Conservation (phyloP, 2,329 filamentous ascomycete species). For the Penicillium sp. region DNA sequence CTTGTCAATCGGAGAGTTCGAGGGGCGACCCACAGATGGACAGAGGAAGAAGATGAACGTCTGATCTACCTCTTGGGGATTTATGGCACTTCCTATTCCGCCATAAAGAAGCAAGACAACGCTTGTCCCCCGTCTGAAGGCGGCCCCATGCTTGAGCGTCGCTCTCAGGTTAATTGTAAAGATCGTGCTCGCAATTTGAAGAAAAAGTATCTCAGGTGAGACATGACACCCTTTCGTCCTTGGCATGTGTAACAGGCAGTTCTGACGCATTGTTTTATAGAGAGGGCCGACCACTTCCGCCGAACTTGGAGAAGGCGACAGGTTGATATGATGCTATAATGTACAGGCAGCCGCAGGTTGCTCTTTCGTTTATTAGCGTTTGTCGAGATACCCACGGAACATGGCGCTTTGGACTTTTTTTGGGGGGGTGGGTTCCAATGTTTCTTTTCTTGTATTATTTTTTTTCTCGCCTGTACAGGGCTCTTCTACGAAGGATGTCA, state of each 20-base stretch:
- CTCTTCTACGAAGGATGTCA: not conserved
- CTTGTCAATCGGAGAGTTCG: no score
- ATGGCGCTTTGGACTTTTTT: not conserved
- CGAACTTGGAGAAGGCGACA: not conserved
- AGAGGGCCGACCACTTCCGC: not conserved
- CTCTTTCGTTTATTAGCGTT: not conserved
- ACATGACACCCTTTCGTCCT: not conserved
- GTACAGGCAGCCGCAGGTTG: not conserved
- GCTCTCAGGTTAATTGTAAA: conserved; percentile 48
- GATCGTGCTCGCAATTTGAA: conserved; percentile 50
- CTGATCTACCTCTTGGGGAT: conserved; percentile 45
- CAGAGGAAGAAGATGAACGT: conserved; percentile 32
- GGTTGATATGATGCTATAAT: not conserved
- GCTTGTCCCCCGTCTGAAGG: conserved; percentile 23
- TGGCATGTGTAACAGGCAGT: not conserved
- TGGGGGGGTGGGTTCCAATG: not conserved
- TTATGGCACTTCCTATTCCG: conserved; percentile 41
- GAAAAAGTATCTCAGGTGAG: conserved; percentile 34
- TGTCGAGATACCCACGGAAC: not conserved
- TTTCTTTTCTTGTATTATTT: not conserved
- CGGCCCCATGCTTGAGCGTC: conserved; percentile 27
- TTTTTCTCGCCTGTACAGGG: not conserved
- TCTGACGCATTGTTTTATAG: not conserved
- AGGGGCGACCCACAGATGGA: conserved; percentile 25
- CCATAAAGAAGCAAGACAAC: conserved; percentile 35